phyloP scores from a whole-genome alignment of 352 stramenopile species.

The Globisporangium nodosum region DNA sequence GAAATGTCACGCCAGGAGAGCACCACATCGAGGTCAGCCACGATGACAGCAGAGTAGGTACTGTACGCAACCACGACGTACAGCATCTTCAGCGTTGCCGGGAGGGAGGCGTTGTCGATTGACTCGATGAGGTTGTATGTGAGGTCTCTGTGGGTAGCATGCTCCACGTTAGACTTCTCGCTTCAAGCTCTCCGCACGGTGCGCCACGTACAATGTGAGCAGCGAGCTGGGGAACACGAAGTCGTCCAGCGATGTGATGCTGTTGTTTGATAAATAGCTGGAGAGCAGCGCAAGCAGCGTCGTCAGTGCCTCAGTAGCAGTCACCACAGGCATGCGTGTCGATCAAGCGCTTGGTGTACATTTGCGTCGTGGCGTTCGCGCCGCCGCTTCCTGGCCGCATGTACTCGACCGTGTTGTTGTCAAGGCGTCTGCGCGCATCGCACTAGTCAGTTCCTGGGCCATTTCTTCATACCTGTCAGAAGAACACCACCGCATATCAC shows the following conservation, averaged over 20 bases:
- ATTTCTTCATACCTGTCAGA: too few species aligned
- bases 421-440: constrained; percentile 1
- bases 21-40: constrained; percentile 11
- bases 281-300: background rate
- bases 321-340: too few species aligned
- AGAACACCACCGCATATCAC: background rate
- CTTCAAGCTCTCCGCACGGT: background rate
- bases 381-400: background rate
- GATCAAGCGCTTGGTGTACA: background rate
- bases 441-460: background rate
- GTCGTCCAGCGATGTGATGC: constrained; percentile 19
- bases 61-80: background rate
- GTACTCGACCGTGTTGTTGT: constrained; percentile 9
- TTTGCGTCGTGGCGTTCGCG: constrained; percentile 6
- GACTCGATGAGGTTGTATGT: constrained; percentile 3
- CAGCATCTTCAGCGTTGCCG: constrained; percentile 4
- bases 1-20: background rate
- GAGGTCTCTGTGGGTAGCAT: background rate
- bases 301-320: background rate
- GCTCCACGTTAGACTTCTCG: background rate
- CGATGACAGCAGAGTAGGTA: background rate
- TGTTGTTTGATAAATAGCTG: constrained; percentile 37
- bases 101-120: constrained; percentile 4
- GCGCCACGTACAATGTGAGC: constrained; percentile 4
- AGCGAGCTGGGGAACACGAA: constrained; percentile 24